Percentiles rank a stretch among this genome's conserved stretches.
Conservation (phyloP, 2,329 filamentous ascomycete genomes). For the Fusarium drepaniforme region DNA sequence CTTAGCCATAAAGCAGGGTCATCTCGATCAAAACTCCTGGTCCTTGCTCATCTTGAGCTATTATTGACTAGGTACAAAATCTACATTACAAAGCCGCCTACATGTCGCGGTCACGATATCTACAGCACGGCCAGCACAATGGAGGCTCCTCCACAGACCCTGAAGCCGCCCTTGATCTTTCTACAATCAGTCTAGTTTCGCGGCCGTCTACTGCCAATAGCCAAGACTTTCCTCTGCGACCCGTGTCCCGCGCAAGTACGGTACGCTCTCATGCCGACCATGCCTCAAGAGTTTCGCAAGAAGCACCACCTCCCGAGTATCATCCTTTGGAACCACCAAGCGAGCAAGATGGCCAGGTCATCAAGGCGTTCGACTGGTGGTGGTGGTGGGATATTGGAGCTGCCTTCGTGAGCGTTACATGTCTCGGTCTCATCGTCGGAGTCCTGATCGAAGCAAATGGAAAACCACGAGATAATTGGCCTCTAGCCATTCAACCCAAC, state of each 20-base stretch:
- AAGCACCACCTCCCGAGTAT: not conserved
- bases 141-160: not conserved
- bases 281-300: not conserved
- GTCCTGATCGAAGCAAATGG: not conserved
- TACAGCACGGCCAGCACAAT: not conserved
- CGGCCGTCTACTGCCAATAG: not conserved
- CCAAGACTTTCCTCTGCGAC: not conserved
- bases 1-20: not conserved
- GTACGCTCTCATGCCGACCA: not conserved
- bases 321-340: not conserved
- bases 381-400: not conserved
- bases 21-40: not conserved
- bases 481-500: not conserved
- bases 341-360: not conserved
- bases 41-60: not conserved
- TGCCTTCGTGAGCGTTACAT: not conserved
- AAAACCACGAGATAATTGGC: not conserved
- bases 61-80: no score
- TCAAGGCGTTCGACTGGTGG: not conserved
- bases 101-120: not conserved
- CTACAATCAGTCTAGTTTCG: not conserved
- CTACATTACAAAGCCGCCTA: not conserved
- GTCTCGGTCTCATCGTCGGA: not conserved
- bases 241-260: not conserved
- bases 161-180: not conserved